These are phyloP conservation scores for Sequoia sempervirens DNA, from an alignment of 75 land plant species.

Conservation along the genomic window DNA sequence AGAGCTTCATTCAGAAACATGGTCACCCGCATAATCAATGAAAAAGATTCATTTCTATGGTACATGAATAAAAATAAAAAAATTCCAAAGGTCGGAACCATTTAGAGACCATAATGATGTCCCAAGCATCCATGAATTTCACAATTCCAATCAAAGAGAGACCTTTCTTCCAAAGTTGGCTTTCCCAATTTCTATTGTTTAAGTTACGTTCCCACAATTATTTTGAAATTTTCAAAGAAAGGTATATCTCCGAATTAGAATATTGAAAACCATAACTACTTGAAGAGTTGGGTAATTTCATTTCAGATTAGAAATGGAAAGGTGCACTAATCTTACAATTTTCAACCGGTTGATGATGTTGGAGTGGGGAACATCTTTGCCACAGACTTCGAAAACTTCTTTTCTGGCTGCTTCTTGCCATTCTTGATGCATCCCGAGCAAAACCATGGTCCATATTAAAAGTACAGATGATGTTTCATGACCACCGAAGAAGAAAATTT, in stretches of 20 bases:
- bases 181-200: neutral
- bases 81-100: neutral
- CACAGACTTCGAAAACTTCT: constrained; percentile 33
- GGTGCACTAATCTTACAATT: constrained; percentile 19
- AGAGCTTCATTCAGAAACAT: neutral
- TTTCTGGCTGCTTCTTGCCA: constrained; percentile 51
- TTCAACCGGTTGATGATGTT: constrained; percentile 36
- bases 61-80: neutral
- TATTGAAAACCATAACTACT: neutral
- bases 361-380: constrained; percentile 14
- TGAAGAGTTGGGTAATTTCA: neutral
- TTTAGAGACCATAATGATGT: neutral
- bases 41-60: neutral
- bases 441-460: constrained; percentile 37
- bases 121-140: neutral
- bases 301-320: neutral
- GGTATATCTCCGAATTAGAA: neutral
- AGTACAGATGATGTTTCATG: constrained; percentile 36
- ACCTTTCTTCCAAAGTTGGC: neutral
- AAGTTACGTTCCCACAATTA: neutral
- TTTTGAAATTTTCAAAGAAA: neutral
- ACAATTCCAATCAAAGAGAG: neutral
- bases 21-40: neutral
- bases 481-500: constrained; percentile 43
- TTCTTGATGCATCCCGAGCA: constrained; percentile 30